Evolutionary conservation across 2,329 filamentous ascomycete genomes (phyloP).

Genomic region (Aspergillus cejpii): DNA sequence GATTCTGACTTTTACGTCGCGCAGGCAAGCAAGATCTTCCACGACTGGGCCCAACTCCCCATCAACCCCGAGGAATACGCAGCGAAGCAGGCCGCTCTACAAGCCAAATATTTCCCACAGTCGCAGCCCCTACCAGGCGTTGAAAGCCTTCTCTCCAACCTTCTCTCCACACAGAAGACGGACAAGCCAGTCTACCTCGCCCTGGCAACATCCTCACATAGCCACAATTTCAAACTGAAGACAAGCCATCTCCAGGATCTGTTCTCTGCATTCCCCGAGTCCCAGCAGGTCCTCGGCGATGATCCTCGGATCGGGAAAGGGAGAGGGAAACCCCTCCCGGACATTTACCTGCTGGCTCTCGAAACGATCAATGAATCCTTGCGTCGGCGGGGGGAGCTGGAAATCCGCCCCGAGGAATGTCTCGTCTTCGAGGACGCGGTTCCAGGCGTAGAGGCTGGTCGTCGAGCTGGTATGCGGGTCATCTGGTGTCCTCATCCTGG

Average conservation of each 20-base stretch:
- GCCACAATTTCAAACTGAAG: slow-evolving; percentile 69
- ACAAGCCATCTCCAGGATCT: slow-evolving; percentile 50
- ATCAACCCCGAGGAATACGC: slow-evolving; percentile 64
- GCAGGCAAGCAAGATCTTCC: slow-evolving; percentile 57
- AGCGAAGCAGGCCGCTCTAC: slow-evolving; percentile 54
- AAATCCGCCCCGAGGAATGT: slow-evolving; percentile 75
- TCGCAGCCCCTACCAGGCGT: slow-evolving; percentile 77
- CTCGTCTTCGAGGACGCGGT: slow-evolving; percentile 95
- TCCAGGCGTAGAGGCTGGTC: slow-evolving; percentile 81
- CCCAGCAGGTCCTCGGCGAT: slow-evolving; percentile 77
- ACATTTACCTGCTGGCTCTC: slow-evolving; percentile 87
- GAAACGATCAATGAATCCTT: slow-evolving; percentile 74
- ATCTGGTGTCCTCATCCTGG: slow-evolving; percentile 85
- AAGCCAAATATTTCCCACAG: slow-evolving; percentile 64
- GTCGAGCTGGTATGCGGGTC: slow-evolving; percentile 89
- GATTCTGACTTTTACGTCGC: slow-evolving; percentile 3
- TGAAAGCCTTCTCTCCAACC: slow-evolving; percentile 53
- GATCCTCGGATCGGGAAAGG: slow-evolving; percentile 69
- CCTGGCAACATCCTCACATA: slow-evolving; percentile 73
- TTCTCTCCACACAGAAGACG: slow-evolving; percentile 30
- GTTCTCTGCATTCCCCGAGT: slow-evolving; percentile 55
- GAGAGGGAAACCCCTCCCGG: slow-evolving; percentile 86
- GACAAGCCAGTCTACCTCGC: slow-evolving; percentile 63
- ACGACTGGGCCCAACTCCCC: slow-evolving; percentile 79
- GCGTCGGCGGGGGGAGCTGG: slow-evolving; percentile 48